Evolutionary conservation across 768 basidiomycete species (phyloP), one percentile per base, ranked within the genome.

Genomic region (Phaffia australis): DNA sequence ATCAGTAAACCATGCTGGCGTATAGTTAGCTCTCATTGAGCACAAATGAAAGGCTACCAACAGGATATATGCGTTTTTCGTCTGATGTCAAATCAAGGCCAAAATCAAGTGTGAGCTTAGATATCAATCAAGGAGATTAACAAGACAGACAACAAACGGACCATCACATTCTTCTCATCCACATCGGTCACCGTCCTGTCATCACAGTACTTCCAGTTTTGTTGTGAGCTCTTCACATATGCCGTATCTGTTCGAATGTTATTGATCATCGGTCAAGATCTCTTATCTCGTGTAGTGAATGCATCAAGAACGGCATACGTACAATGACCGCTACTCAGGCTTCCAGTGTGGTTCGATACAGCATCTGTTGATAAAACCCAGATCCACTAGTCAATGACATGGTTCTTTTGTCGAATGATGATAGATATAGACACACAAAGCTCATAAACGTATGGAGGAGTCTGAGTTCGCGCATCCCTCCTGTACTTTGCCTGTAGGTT

Each of bases 271-370:
- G 35, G 11, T 42, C 11, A 42, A 11, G 4, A 42, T 5, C 35
- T 11, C 35, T 42, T 42, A 4, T 42, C 35, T 42, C 35, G 11
- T 42, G 6, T 11, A 42, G 11, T 11, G 35, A 42, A 42, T 5
- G 35, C 11, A 4, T 42, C 35, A 11, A 42, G 35, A 42, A 5
- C 11, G 7, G 19, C 0, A 14, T 6, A 81, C 91, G 77, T 72
- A 95, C 95, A 99, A 77, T 99, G 95, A 0, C 95, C 95, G 73
- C 88, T 89, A 72, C 86, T 90, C 63, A 99, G 78, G 74, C 85
- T 94, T 1, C 95, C 95, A 75, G 85, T 89, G 77, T 99, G 95
- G 75, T 98, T 97, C 66, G 89, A 94, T 51, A 98, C 92, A 14
- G 81, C 93, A 73, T 95, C 67, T 69, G 2, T 47, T 23, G 15